Evolutionary conservation across 768 basidiomycete genomes (phyloP).

Genomic region (Phanerochaete carnosa): DNA sequence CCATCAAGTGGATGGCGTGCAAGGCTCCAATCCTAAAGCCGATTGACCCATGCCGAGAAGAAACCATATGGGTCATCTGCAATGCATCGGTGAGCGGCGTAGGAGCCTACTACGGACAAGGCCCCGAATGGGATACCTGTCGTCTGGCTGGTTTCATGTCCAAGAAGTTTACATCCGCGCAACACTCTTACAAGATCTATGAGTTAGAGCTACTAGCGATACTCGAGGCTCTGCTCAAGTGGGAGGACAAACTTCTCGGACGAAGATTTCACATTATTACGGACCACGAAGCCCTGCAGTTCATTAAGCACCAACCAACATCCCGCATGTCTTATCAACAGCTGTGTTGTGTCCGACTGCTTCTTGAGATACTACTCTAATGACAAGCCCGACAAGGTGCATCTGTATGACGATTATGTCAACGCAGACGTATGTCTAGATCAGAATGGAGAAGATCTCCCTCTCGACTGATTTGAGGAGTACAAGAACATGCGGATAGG

Average conservation of each 20-base stretch:
- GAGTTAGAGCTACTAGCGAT: too few species aligned
- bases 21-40: too few species aligned
- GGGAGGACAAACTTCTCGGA: too few species aligned
- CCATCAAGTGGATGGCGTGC: too few species aligned
- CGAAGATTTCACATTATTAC: neutral
- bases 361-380: neutral
- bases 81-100: constrained; percentile 1
- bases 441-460: too few species aligned
- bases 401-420: neutral
- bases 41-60: too few species aligned
- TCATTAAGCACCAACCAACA: too few species aligned
- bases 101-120: too few species aligned
- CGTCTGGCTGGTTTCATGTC: constrained; percentile 4
- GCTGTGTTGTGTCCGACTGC: neutral
- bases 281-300: constrained; percentile 4
- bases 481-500: constrained; percentile 19
- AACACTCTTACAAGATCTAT: constrained; percentile 3
- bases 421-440: neutral
- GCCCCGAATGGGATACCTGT: constrained; percentile 5
- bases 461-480: constrained; percentile 10
- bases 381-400: neutral
- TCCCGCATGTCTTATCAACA: neutral
- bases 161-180: constrained; percentile 1
- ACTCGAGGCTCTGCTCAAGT: too few species aligned
- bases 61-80: constrained; percentile 3